Evolutionary conservation across 768 basidiomycete species (phyloP).

Genomic region (Mycena metata): DNA sequence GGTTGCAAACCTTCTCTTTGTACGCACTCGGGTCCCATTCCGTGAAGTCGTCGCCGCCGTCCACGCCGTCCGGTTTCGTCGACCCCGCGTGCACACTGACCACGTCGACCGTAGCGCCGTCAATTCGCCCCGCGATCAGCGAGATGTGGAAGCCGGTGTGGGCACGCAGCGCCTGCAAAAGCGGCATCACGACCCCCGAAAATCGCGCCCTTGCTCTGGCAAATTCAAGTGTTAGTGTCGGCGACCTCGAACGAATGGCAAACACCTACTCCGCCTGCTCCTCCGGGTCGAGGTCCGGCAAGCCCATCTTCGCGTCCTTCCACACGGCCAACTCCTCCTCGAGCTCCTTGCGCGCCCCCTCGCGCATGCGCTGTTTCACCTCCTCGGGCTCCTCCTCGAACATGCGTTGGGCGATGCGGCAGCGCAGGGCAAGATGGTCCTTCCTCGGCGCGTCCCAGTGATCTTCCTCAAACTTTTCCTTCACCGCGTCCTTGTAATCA

Average conservation of each 20-base stretch:
- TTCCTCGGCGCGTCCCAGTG: neutral
- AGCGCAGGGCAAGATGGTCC: neutral
- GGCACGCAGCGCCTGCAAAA: neutral
- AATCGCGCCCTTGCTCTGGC: neutral
- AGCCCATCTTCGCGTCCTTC: neutral
- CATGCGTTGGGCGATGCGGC: neutral
- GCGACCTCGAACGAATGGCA: neutral
- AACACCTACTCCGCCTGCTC: conserved; percentile 1
- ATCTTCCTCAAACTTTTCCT: neutral
- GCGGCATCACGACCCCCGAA: neutral
- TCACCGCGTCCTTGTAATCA: neutral
- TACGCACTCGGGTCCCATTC: neutral
- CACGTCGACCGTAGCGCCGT: neutral
- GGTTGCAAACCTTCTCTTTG: neutral
- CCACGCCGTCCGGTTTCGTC: neutral
- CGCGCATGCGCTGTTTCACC: neutral
- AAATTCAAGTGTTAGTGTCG: neutral
- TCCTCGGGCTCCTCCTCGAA: neutral
- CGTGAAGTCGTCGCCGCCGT: neutral
- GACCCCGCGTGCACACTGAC: conserved; percentile 1
- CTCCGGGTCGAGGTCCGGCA: neutral
- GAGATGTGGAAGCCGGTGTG: conserved; percentile 11
- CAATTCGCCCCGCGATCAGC: neutral
- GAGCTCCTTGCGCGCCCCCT: conserved; percentile 7
- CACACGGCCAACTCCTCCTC: neutral